phyloP scores from a whole-genome alignment of 352 stramenopile genomes.

The Phytophthora cactorum region DNA sequence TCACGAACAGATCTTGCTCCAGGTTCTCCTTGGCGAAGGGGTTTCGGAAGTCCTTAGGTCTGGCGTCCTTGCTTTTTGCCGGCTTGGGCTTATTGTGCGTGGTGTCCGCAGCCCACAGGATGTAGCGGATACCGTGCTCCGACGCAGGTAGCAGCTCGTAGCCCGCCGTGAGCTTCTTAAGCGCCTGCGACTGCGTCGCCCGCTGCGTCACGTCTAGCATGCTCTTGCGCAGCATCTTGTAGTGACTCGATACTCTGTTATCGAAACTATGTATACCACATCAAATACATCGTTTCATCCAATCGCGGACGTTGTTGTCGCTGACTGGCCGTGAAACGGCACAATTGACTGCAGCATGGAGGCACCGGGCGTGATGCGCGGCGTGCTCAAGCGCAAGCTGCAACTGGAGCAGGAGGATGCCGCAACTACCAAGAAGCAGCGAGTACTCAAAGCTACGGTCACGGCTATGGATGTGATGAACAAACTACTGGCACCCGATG shows the following conservation, averaged over 20 bases:
- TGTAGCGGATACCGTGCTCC: constrained; percentile 45
- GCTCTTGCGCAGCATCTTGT: constrained; percentile 58
- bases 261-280: neutral
- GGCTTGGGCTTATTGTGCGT: constrained; percentile 49
- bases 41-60: constrained; percentile 55
- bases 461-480: constrained; percentile 82
- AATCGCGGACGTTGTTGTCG: constrained; percentile 11
- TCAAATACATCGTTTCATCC: constrained; percentile 14
- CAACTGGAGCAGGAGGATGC: constrained; percentile 15
- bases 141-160: constrained; percentile 58
- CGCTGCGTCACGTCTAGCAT: constrained; percentile 71
- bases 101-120: constrained; percentile 61
- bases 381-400: constrained; percentile 48
- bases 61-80: neutral
- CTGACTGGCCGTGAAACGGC: constrained; percentile 27
- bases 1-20: constrained; percentile 73
- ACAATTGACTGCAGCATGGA: constrained; percentile 12
- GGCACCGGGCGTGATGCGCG: constrained; percentile 18
- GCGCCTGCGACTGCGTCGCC: constrained; percentile 59
- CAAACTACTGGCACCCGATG: constrained; percentile 45
- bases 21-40: constrained; percentile 78
- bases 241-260: constrained; percentile 1
- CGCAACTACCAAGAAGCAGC: constrained; percentile 61
- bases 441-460: constrained; percentile 59
- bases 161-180: constrained; percentile 67